Percentiles rank a stretch among this genome's conserved stretches.
phyloP scores from a whole-genome alignment of 2,329 filamentous ascomycete species.

The Xylariaceae sp. region DNA sequence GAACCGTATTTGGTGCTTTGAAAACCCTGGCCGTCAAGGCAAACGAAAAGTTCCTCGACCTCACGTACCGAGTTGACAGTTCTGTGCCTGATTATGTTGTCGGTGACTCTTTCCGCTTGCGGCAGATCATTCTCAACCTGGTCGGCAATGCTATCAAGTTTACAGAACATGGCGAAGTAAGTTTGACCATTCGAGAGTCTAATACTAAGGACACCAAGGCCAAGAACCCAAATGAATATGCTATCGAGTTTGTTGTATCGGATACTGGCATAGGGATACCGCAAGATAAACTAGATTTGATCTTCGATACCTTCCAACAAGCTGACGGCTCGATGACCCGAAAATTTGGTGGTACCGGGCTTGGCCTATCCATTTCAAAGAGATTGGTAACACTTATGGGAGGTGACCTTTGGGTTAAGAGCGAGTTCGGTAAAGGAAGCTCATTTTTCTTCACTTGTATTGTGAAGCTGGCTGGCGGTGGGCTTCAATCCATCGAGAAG shows the following conservation, averaged over 20 bases:
- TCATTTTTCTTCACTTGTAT: slow-evolving; percentile 96
- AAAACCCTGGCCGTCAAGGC: slow-evolving; percentile 97
- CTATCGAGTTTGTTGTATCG: slow-evolving; percentile 91
- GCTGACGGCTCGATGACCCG: slow-evolving; percentile 94
- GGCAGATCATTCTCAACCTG: slow-evolving; percentile 94
- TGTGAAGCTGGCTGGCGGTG: slow-evolving; percentile 77
- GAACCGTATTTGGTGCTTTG: slow-evolving; percentile 93
- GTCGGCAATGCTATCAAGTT: slow-evolving; percentile 99
- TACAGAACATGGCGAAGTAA: slow-evolving; percentile 93
- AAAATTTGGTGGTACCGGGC: slow-evolving; percentile 91
- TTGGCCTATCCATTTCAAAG: slow-evolving; percentile 93
- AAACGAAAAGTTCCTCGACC: slow-evolving; percentile 88
- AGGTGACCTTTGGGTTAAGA: slow-evolving; percentile 93
- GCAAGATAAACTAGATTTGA: slow-evolving; percentile 89
- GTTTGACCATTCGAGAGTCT: slow-evolving; percentile 76
- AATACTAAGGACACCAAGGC: slow-evolving; percentile 60
- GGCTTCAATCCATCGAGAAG: slow-evolving; percentile 72
- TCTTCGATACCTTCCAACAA: slow-evolving; percentile 99
- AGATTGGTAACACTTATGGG: slow-evolving; percentile 94
- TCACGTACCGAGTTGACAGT: slow-evolving; percentile 90
- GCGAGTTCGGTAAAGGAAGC: slow-evolving; percentile 84
- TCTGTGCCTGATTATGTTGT: slow-evolving; percentile 93
- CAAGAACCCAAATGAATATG: slow-evolving; percentile 71
- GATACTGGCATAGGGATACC: slow-evolving; percentile 97
- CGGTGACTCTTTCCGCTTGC: slow-evolving; percentile 91